Percentiles rank a stretch among this genome's conserved stretches.
phyloP scores from a whole-genome alignment of 306 rosid genomes.

The Fragaria nilgerrensis region DNA sequence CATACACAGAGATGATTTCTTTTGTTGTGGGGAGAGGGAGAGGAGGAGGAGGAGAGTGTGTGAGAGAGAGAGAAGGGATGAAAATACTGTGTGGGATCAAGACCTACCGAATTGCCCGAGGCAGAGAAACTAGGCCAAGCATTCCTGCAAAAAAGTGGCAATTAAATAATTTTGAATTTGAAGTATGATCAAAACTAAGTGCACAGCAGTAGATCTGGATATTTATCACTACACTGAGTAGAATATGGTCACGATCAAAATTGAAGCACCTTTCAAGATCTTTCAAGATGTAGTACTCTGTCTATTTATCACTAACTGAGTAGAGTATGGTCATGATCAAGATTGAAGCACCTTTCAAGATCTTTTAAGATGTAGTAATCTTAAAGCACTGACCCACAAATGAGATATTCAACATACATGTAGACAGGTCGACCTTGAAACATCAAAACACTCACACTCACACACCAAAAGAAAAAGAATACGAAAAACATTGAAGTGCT shows the following conservation, averaged over 20 bases:
- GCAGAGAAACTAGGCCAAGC: conserved; percentile 61
- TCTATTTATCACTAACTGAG: not conserved
- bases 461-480: not conserved
- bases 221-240: not conserved
- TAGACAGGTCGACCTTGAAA: not conserved
- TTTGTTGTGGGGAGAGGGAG: not conserved
- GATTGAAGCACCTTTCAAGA: not conserved
- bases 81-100: not conserved
- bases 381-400: not conserved
- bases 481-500: not conserved
- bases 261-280: not conserved
- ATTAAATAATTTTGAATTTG: not conserved
- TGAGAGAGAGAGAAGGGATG: not conserved
- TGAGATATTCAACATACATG: not conserved
- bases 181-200: not conserved
- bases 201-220: not conserved
- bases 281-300: not conserved
- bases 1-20: not conserved
- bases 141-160: conserved; percentile 43
- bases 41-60: not conserved
- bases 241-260: not conserved
- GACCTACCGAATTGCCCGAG: conserved; percentile 46
- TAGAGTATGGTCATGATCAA: not conserved
- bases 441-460: not conserved
- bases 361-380: not conserved